Evolutionary conservation across 106 monocot species (phyloP).

Genomic region (Acorus calamus): DNA sequence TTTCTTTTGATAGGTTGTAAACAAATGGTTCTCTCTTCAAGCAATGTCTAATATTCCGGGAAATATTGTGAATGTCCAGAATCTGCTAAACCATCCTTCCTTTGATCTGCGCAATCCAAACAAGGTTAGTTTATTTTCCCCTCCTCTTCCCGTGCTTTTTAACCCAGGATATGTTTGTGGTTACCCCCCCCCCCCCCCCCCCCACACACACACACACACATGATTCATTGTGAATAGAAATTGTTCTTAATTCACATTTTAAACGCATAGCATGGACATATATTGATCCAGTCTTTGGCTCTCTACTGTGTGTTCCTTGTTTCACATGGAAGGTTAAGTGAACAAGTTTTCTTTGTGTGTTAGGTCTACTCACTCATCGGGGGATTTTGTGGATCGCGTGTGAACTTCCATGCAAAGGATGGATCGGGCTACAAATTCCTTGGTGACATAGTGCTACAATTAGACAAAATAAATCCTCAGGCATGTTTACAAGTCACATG

Average conservation of each 20-base stretch:
- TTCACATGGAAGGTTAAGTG: neutral
- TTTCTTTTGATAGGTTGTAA: slow-evolving; percentile 58
- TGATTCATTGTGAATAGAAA: no score
- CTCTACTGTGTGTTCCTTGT: neutral
- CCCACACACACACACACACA: no score
- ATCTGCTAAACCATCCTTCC: slow-evolving; percentile 78
- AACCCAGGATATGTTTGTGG: no score
- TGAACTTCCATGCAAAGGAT: slow-evolving; percentile 98
- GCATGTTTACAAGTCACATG: slow-evolving; percentile 12
- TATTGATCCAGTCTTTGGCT: neutral
- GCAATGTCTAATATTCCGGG: slow-evolving; percentile 83
- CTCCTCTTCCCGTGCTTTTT: neutral
- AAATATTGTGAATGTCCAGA: slow-evolving; percentile 84
- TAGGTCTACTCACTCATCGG: slow-evolving; percentile 92
- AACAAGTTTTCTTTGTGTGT: neutral
- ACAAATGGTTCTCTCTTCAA: slow-evolving; percentile 98
- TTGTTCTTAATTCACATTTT: no score
- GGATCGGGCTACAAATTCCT: slow-evolving; percentile 95
- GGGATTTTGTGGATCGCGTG: slow-evolving; percentile 80
- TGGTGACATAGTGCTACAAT: slow-evolving; percentile 82
- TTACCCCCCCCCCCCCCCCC: no score
- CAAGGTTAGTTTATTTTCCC: slow-evolving; percentile 36
- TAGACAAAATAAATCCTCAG: slow-evolving; percentile 96
- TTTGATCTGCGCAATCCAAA: slow-evolving; percentile 95
- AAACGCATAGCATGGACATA: no score